Base-by-base conservation (phyloP, 2,329 filamentous ascomycete genomes). In the Cladophialophora yegresii region DNA sequence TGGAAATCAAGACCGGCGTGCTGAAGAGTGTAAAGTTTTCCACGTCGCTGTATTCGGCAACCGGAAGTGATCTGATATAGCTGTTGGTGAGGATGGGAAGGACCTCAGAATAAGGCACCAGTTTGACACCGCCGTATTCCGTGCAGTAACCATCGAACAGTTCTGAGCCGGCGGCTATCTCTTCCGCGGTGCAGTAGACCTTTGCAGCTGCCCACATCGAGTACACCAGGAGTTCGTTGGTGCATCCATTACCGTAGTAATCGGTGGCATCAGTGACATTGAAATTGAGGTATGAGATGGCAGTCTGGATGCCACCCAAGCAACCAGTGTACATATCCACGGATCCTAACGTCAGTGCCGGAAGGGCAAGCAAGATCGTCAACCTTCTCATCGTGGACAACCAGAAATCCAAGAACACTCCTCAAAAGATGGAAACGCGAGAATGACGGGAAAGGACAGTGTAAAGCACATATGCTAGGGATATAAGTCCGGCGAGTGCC, bases 171-270 rank as follows among this genome's bases (percentile, higher is more conserved):
- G 64, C 72, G 20, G 73, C 72, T 1, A 62, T 64, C 2, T 75
- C 67, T 5, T 50, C 33, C 8, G 57, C 30, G 16, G 60, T 55
- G 51, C 77, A 78, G 57, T 76, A 76, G 0, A 72, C 23, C 3
- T 75, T 72, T 0, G 73, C 72, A 1, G 76, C 71, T 2, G 76
- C 76, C 60, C 77, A 78, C 12, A 77, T 74, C 1, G 77, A 78
- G 2, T 68, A 69, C 1, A 77, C 74, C 30, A 71, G 64, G 1
- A 77, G 65, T 0, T 69, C 61, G 62, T 78, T 77, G 22, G 70
- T 73, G 58, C 77, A 78, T 36, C 26, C 3, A 2, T 58, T 67
- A 3, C 22, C 50, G 30, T 64, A 69, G 47, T 67, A 65, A 28
- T 61, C 57, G 13, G 10, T 54, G 5, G 66, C 8, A 20, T 23